Base-by-base conservation (phyloP, 2,329 filamentous ascomycete species). In the Phialocephala sp. region DNA sequence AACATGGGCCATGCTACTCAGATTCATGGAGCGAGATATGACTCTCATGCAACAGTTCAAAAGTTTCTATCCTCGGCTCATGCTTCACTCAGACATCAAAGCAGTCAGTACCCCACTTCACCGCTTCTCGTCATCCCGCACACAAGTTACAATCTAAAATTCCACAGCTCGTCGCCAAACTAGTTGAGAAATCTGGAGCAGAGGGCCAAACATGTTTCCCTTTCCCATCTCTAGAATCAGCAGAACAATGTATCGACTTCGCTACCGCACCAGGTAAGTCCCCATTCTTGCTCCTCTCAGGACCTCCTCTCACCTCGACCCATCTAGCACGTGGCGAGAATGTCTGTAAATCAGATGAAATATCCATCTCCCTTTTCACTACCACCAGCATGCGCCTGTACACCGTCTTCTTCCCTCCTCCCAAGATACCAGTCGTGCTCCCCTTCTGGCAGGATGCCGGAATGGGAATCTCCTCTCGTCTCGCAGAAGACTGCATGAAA, bases 361-460 rank as follows among this genome's bases (percentile, higher is more conserved):
- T 73, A 4, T 50, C 43, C 1, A 62, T 69, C 32, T 65, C 66
- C 22, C 59, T 70, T 20, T 64, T 73, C 43, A 35, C 24, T 4
- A 54, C 50, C n/a, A 32, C 22, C 9, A 54, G 67, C 8, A 39
- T 63, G n/a, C 75, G 81, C 1, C 65, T 85, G 9, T 85, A 81
- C 64, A 74, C 77, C n/a, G 75, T 84, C 41, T 75, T 79, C 8
- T 83, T 78, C 63, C 80, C 80, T 2, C 64, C 73, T 1, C 63
- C 68, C 20, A 77, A 80, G 52, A 74, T 73, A 15, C 74, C 74
- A 18, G 79, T 76, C 24, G 73, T 82, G 35, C 73, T 79, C 20
- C 78, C 77, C 4, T 78, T 79, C 43, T 86, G 84, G 84, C 77
- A 79, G 64, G 79, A 80, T 41, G 75, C 79, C 2, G 84, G 84